Base-by-base conservation (phyloP, 1,139 yeast species). In the Sugiyamaella pinicola region DNA sequence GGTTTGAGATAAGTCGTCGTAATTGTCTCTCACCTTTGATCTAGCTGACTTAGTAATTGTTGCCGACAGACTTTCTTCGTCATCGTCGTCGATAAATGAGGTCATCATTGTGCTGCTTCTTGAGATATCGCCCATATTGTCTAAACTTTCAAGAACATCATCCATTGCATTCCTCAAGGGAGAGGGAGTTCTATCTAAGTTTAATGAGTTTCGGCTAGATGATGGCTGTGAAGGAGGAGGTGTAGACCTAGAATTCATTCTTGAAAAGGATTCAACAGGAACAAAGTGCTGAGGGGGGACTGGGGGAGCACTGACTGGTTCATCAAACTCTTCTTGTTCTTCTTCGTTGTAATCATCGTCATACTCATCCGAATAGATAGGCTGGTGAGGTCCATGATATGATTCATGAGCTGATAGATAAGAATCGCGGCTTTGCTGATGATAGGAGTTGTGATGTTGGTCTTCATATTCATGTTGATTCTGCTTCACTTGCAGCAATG, bases 171-270 rank as follows among this genome's bases (percentile, higher is more conserved):
- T 60, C 39, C 69, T 47, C 34, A 69, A 78, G 2, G 83, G 83
- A 1, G 81, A 82, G 0, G 84, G 84, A 1, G 84, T 83, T 7
- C 83, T 77, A 47, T 63, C 61, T 6, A 62, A 42, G 19, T 35
- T 26, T 8, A 17, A 5, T 5, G 37, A 29, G 18, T 15, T 19
- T 19, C 37, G 33, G 10, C 15, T 28, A 15, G 46, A 21, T 13
- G 44, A 37, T 26, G 21, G 5, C 9, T n/a, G 48, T 4, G 52
- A n/a, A 17, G 7, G 41, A 26, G 52, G 44, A 7, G 40, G 12
- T 3, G 34, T 18, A 3, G 31, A 15, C 9, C 33, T 7, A 9
- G 49, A 37, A 26, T 45, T 37, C 39, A 33, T 34, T 34, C 49
- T 35, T 5, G 50, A 47, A 13, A 45, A 12, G 10, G 47, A 43